Evolutionary conservation across 2,329 filamentous ascomycete genomes (phyloP).

Genomic region (Alternaria arborescens): DNA sequence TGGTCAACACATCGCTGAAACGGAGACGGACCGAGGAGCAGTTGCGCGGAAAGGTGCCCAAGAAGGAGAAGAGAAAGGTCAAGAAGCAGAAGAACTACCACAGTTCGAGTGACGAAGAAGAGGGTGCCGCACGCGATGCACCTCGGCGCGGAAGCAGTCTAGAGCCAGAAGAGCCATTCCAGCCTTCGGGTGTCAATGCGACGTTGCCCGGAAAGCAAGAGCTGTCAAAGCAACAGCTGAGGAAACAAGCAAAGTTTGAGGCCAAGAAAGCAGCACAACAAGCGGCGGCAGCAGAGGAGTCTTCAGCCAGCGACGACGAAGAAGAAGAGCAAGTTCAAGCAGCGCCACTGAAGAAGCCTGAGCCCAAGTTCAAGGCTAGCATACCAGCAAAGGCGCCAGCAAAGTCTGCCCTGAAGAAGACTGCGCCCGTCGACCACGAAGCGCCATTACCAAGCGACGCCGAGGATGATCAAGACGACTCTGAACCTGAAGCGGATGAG

Average conservation of each 20-base stretch:
- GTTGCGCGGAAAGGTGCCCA: conserved; percentile 62
- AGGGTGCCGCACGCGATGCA: conserved; percentile 42
- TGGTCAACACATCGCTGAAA: conserved; percentile 55
- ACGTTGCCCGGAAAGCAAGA: conserved; percentile 21
- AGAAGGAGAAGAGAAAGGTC: conserved; percentile 65
- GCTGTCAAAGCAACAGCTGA: conserved; percentile 25
- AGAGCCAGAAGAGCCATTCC: conserved; percentile 38
- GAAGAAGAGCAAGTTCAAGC: conserved; percentile 9
- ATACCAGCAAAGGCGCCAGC: conserved; percentile 26
- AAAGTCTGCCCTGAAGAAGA: conserved; percentile 38
- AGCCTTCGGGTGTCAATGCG: conserved; percentile 37
- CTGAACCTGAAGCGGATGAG: conserved; percentile 49
- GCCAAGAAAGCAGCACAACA: conserved; percentile 26
- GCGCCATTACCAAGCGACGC: conserved; percentile 38
- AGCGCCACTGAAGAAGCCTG: conserved; percentile 22
- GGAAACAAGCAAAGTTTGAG: conserved; percentile 29
- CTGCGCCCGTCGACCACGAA: conserved; percentile 39
- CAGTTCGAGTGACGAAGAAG: conserved; percentile 69
- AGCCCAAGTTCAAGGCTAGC: conserved; percentile 33
- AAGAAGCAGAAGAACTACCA: conserved; percentile 71
- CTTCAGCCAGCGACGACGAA: conserved; percentile 19
- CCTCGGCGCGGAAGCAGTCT: conserved; percentile 30
- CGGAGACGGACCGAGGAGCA: conserved; percentile 69
- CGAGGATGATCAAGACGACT: conserved; percentile 22
- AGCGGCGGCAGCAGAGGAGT: conserved; percentile 19